Evolutionary conservation across 2,329 filamentous ascomycete genomes (phyloP).

Genomic region (Coniochaeta ligniaria): DNA sequence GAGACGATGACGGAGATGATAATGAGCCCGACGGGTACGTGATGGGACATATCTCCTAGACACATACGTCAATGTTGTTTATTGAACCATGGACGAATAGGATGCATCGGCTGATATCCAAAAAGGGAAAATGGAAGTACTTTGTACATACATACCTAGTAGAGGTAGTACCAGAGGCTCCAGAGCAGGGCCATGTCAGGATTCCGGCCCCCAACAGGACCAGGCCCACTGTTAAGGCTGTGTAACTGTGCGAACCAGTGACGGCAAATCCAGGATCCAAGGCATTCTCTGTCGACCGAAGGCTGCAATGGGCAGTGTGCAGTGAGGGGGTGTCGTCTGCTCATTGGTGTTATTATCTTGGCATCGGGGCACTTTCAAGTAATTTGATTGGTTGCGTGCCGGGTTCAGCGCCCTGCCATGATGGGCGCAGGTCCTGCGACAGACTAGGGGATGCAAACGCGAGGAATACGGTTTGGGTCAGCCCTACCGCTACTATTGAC

Average conservation of each 20-base stretch:
- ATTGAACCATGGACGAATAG: no score
- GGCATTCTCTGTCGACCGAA: neutral
- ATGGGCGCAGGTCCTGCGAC: neutral
- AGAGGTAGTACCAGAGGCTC: no score
- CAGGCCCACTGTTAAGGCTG: neutral
- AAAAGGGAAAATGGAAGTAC: no score
- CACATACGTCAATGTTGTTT: no score
- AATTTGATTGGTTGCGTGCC: neutral
- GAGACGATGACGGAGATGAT: neutral
- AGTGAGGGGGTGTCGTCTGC: neutral
- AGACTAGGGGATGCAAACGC: neutral
- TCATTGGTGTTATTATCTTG: no score
- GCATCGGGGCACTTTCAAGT: no score
- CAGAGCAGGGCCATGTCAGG: no score
- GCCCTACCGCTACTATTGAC: neutral
- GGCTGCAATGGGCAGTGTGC: neutral
- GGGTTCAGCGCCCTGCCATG: neutral
- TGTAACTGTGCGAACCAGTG: neutral
- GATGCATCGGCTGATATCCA: no score
- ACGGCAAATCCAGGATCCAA: neutral
- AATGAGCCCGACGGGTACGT: neutral
- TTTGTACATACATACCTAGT: no score
- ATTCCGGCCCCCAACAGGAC: neutral
- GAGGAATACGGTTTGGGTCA: neutral
- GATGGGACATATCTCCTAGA: no score